Percentiles rank a stretch among this genome's conserved stretches.
phyloP scores from a whole-genome alignment of 1,284 basidiomycete genomes.

The Cystobasidiaceae sp. region DNA sequence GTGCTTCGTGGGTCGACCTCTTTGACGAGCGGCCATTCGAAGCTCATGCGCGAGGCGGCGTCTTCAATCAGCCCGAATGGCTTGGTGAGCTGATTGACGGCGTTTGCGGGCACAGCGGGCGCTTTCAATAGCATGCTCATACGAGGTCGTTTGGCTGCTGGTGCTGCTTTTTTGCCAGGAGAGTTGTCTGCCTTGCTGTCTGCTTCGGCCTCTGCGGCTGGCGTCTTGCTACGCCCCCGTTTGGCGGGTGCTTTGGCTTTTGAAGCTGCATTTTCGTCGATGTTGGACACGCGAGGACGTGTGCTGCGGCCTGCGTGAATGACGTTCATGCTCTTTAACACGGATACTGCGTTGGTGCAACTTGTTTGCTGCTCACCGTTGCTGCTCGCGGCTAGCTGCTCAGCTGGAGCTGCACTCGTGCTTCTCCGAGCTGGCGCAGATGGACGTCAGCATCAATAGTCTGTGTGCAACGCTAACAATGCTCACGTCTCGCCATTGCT shows the following conservation, averaged over 20 bases:
- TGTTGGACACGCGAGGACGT: slow-evolving; percentile 25
- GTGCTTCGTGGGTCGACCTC: slow-evolving; percentile 23
- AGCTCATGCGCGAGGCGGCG: neutral
- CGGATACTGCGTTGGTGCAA: neutral
- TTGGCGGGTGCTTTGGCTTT: neutral
- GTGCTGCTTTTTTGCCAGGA: too few relatives aligned
- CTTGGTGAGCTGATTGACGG: slow-evolving; percentile 4
- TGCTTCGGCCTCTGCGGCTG: neutral
- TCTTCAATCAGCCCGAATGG: slow-evolving; percentile 11
- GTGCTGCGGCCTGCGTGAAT: slow-evolving; percentile 3
- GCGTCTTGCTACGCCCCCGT: neutral
- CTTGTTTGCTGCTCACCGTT: neutral
- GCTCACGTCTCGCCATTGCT: slow-evolving; percentile 14
- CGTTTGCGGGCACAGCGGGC: neutral
- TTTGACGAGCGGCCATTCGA: slow-evolving; percentile 5
- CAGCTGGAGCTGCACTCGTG: slow-evolving; percentile 11
- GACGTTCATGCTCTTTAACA: neutral
- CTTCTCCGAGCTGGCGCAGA: neutral
- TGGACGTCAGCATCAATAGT: neutral
- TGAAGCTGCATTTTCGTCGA: slow-evolving; percentile 13
- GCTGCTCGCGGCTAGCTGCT: neutral
- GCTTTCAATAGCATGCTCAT: slow-evolving; percentile 5
- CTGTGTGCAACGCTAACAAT: neutral
- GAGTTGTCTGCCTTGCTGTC: too few relatives aligned
- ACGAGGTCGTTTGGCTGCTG: slow-evolving; percentile 3